phyloP scores from a whole-genome alignment of 495 filamentous ascomycete genomes.

The Neurospora sp. region DNA sequence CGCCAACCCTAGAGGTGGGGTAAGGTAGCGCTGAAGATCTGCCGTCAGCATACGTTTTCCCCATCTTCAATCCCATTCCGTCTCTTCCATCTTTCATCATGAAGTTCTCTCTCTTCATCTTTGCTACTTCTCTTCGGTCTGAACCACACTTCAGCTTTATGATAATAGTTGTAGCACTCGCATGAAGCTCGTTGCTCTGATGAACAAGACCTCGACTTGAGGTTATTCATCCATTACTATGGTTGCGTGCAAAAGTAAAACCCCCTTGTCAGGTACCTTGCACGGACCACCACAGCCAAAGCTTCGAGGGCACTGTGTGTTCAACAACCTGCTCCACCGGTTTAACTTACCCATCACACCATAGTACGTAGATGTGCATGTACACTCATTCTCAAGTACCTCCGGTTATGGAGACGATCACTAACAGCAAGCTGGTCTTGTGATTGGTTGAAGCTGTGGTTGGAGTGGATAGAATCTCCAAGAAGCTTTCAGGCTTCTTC shows the following conservation, averaged over 20 bases:
- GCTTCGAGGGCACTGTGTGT: too few relatives aligned
- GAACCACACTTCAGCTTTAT: background rate
- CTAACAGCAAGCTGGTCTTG: background rate
- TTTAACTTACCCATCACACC: too few relatives aligned
- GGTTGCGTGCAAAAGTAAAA: too few relatives aligned
- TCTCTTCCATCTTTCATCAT: background rate
- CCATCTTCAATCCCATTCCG: background rate
- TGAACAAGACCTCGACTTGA: background rate
- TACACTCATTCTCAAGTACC: background rate
- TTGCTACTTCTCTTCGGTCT: background rate
- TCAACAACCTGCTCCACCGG: too few relatives aligned
- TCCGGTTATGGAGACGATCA: background rate
- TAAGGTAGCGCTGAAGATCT: background rate
- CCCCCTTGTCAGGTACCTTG: too few relatives aligned
- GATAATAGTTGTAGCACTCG: background rate
- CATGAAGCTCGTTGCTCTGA: background rate
- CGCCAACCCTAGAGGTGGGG: background rate
- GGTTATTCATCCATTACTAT: too few relatives aligned
- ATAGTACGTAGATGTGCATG: background rate
- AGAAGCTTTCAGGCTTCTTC: conserved; percentile 9
- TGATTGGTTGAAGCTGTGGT: background rate
- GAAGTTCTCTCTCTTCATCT: background rate
- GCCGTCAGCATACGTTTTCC: background rate
- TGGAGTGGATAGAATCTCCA: conserved; percentile 16
- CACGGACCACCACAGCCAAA: too few relatives aligned